Conservation (phyloP, 2,329 filamentous ascomycete genomes). For the Aspergillus glaucus region DNA sequence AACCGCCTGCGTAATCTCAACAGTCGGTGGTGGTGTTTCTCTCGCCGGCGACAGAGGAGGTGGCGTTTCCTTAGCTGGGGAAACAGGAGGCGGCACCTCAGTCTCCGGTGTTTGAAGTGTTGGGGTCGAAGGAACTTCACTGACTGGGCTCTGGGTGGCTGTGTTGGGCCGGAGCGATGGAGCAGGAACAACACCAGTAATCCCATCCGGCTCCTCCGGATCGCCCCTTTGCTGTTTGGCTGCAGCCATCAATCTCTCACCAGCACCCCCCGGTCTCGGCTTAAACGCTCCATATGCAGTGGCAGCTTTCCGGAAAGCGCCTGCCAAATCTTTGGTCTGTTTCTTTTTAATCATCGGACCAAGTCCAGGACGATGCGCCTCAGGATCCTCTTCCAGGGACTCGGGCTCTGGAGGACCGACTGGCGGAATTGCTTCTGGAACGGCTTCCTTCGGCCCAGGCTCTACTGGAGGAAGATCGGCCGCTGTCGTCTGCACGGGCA, state of each 20-base stretch:
- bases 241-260: constrained; percentile 64
- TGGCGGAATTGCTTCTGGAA: constrained; percentile 7
- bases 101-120: neutral
- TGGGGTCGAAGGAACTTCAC: neutral
- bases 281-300: constrained; percentile 69
- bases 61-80: constrained; percentile 9
- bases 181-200: constrained; percentile 79
- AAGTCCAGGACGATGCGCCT: constrained; percentile 63
- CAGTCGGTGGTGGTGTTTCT: constrained; percentile 26
- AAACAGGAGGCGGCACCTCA: neutral
- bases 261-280: constrained; percentile 79
- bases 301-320: constrained; percentile 73
- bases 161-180: constrained; percentile 47
- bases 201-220: constrained; percentile 74
- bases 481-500: constrained; percentile 6
- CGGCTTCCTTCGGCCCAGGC: constrained; percentile 5
- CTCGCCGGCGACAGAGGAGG: constrained; percentile 9
- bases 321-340: constrained; percentile 64
- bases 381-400: constrained; percentile 43
- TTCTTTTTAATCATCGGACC: constrained; percentile 88
- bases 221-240: constrained; percentile 47
- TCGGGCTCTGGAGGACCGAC: constrained; percentile 10
- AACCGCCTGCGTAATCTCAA: constrained; percentile 33
- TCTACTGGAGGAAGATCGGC: constrained; percentile 2
- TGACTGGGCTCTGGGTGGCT: constrained; percentile 22